These are phyloP conservation scores for Penicillium sp. DNA, from an alignment of 2,329 filamentous ascomycete species.

Conservation along the genomic window DNA sequence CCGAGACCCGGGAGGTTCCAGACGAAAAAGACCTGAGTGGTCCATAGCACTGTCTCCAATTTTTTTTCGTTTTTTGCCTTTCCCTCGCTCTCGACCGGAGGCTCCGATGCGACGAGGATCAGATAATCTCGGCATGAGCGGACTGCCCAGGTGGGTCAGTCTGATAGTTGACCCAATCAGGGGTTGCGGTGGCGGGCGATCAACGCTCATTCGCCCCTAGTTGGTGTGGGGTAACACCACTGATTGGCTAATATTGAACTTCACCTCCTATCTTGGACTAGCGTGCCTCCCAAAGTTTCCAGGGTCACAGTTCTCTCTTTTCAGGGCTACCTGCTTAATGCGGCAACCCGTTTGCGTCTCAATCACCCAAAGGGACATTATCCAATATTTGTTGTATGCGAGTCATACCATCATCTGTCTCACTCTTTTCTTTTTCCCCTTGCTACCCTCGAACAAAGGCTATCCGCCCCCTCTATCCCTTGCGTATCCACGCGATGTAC, in stretches of 20 bases:
- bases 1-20: not conserved
- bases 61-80: not conserved
- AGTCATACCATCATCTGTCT: not conserved
- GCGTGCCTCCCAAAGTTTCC: not conserved
- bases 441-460: not conserved
- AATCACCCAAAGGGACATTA: not conserved
- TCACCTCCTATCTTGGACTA: not conserved
- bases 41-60: not conserved
- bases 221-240: rapidly evolving
- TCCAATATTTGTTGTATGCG: not conserved
- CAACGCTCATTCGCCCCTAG: not conserved
- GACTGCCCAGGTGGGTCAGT: not conserved
- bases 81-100: not conserved
- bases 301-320: not conserved
- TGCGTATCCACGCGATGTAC: not conserved
- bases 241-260: not conserved
- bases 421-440: not conserved
- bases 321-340: not conserved
- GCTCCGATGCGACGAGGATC: constrained; percentile 4
- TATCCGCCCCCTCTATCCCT: not conserved
- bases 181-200: not conserved
- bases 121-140: not conserved
- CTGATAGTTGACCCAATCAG: not conserved
- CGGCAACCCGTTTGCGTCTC: constrained; percentile 7
- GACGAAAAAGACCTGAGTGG: not conserved